Evolutionary conservation across 495 filamentous ascomycete genomes (phyloP).

Genomic region (Chaetomium tenue): DNA sequence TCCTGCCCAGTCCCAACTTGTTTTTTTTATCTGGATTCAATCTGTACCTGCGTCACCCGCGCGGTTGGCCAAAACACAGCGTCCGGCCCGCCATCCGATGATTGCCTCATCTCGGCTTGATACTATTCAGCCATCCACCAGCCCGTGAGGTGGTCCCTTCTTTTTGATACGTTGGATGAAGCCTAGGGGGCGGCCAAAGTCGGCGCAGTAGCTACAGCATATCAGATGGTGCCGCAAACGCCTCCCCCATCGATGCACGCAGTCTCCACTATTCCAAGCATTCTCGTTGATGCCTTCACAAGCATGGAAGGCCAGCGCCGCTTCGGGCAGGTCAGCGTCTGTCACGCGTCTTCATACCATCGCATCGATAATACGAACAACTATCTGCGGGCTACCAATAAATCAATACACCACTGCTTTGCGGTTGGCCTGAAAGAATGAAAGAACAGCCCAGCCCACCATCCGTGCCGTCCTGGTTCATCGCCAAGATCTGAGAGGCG

Average conservation of each 20-base stretch:
- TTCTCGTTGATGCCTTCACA: background rate
- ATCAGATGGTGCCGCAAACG: constrained; percentile 11
- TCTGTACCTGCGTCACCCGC: constrained; percentile 28
- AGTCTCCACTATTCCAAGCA: background rate
- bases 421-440: constrained; percentile 4
- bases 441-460: background rate
- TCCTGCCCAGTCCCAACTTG: background rate
- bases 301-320: background rate
- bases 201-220: constrained; percentile 7
- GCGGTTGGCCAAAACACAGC: background rate
- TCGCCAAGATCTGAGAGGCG: constrained; percentile 10
- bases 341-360: background rate
- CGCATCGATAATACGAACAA: background rate
- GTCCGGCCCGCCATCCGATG: constrained; percentile 13
- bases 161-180: constrained; percentile 1
- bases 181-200: background rate
- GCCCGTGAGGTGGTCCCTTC: background rate
- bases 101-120: constrained; percentile 19
- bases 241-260: background rate
- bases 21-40: constrained; percentile 2
- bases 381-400: constrained; percentile 9
- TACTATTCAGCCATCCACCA: background rate
- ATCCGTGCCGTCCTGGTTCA: background rate
- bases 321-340: background rate
- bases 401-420: background rate